A percentile compares a stretch with the other conserved stretches of the same genome.
Evolutionary conservation across 495 filamentous ascomycete species (phyloP).

Genomic region (Aspergillus haitiensis): DNA sequence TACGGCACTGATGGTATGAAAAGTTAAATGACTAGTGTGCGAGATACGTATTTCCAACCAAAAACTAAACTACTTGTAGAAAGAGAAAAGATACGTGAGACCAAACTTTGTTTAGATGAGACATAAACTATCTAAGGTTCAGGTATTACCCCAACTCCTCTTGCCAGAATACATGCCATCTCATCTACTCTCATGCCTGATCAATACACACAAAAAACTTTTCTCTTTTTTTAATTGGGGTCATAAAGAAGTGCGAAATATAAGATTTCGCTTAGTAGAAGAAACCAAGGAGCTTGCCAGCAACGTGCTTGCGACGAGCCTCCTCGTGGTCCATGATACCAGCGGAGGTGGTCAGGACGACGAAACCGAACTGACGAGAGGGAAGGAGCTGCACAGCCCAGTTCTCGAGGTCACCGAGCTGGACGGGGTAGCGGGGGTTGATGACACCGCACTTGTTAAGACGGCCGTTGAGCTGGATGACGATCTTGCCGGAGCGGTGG

Average conservation of each 20-base stretch:
- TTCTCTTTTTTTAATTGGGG: conserved; percentile 24
- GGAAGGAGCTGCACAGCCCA: conserved; percentile 98
- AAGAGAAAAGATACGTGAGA: conserved; percentile 1
- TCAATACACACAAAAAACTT: conserved; percentile 30
- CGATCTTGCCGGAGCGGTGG: conserved; percentile 97
- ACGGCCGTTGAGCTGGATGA: conserved; percentile 89
- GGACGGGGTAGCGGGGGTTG: conserved; percentile 97
- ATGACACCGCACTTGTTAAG: conserved; percentile 99
- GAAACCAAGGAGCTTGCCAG: conserved; percentile 95
- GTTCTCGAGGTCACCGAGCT: conserved; percentile 95
- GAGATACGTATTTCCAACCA: background rate
- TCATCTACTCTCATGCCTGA: conserved; percentile 29
- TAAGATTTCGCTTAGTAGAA: conserved; percentile 68
- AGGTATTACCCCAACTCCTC: conserved; percentile 33
- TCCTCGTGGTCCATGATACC: conserved; percentile 99
- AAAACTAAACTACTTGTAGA: background rate
- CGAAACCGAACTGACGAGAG: conserved; percentile 98
- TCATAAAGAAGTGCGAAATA: conserved; percentile 10
- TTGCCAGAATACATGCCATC: conserved; percentile 33
- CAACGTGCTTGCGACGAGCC: conserved; percentile 94
- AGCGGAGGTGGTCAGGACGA: conserved; percentile 96
- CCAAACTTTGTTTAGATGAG: conserved; percentile 7
- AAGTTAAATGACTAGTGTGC: too few relatives aligned
- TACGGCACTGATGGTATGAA: too few relatives aligned
- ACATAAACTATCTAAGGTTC: conserved; percentile 20